Evolutionary conservation across 2,329 filamentous ascomycete species (phyloP).

Genomic region (Leptographium wingfieldii): DNA sequence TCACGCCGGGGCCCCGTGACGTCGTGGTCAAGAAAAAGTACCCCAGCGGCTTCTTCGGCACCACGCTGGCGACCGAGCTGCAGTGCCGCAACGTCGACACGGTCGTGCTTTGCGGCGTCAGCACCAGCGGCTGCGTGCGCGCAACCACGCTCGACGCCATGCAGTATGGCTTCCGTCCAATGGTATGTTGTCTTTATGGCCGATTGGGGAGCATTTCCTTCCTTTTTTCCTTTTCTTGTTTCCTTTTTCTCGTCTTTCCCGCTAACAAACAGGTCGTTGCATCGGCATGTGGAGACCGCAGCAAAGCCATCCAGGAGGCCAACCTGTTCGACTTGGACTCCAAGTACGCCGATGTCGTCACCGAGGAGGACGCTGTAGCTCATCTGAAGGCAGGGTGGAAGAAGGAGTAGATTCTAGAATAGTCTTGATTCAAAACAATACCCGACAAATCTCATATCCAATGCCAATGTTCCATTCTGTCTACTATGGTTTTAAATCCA

Average conservation of each 20-base stretch:
- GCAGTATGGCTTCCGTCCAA: slow-evolving; percentile 30
- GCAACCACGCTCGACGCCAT: slow-evolving; percentile 31
- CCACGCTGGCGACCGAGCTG: slow-evolving; percentile 28
- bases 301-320: slow-evolving; percentile 28
- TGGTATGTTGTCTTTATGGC: slow-evolving; percentile 18
- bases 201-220: neutral
- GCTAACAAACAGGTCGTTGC: slow-evolving; percentile 24
- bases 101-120: slow-evolving; percentile 32
- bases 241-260: no score
- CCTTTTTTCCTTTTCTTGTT: neutral
- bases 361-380: slow-evolving; percentile 26
- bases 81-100: slow-evolving; percentile 27
- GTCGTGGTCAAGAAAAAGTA: slow-evolving; percentile 29
- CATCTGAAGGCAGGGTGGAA: slow-evolving; percentile 25
- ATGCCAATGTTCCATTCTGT: no score
- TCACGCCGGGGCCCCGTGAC: slow-evolving; percentile 23
- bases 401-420: neutral
- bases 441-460: neutral
- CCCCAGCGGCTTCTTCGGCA: slow-evolving; percentile 33
- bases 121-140: slow-evolving; percentile 31
- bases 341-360: slow-evolving; percentile 33
- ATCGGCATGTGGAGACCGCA: slow-evolving; percentile 32
- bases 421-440: neutral
- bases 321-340: slow-evolving; percentile 23
- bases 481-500: neutral